phyloP scores from a whole-genome alignment of 495 filamentous ascomycete species.

The Penicillium flavigenum region DNA sequence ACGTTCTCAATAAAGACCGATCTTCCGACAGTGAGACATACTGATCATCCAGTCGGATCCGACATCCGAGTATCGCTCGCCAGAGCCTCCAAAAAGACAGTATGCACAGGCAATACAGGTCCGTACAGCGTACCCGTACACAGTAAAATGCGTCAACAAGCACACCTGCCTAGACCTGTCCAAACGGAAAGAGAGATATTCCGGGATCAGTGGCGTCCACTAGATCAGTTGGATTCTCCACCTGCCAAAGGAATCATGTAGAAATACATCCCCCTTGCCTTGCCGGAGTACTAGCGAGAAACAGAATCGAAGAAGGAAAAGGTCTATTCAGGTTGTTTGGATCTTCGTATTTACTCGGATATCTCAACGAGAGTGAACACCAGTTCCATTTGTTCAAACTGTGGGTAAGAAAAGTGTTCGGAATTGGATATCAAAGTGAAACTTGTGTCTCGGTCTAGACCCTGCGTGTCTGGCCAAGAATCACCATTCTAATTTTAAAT shows the following conservation, averaged over 20 bases:
- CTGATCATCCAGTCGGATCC: not conserved
- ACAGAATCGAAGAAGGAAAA: not conserved
- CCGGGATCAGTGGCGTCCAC: too few relatives aligned
- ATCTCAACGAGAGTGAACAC: not conserved
- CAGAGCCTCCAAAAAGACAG: not conserved
- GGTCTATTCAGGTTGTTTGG: not conserved
- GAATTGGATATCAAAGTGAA: constrained; percentile 6
- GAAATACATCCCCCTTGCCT: constrained; percentile 11
- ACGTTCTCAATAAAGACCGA: not conserved
- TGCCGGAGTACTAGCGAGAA: not conserved
- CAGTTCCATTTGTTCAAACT: not conserved
- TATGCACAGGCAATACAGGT: not conserved
- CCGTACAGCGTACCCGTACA: not conserved
- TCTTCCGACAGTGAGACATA: constrained; percentile 7
- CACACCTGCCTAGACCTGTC: constrained; percentile 14
- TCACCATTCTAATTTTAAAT: constrained; percentile 4
- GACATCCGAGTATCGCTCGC: constrained; percentile 1
- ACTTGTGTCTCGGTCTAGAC: constrained; percentile 11
- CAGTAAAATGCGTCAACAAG: not conserved
- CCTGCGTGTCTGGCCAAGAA: constrained; percentile 2
- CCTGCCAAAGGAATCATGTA: constrained; percentile 15
- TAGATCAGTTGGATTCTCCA: constrained; percentile 8
- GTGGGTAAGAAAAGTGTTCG: not conserved
- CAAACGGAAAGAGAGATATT: not conserved
- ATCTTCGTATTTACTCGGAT: not conserved